Percentiles rank a stretch among this genome's conserved stretches.
These are phyloP conservation scores for Ophiostoma populinum DNA, from an alignment of 2,329 filamentous ascomycete genomes.

Conservation along the genomic window DNA sequence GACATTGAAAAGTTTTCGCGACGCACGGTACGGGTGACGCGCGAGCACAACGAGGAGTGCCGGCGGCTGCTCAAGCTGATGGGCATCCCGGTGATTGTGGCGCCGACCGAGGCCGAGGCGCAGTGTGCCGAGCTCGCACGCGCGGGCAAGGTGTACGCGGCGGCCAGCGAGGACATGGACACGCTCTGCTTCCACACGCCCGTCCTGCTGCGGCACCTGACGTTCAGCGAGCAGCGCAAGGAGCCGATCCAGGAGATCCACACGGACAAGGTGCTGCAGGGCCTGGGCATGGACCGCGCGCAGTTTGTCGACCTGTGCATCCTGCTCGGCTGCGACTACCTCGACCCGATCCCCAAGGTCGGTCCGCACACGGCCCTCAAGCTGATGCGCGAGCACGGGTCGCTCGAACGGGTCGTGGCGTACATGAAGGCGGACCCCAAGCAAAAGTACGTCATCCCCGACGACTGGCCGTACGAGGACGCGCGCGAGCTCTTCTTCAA, in stretches of 20 bases:
- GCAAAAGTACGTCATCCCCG: conserved; percentile 68
- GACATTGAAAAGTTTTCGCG: conserved; percentile 97
- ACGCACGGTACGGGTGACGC: conserved; percentile 83
- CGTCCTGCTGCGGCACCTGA: conserved; percentile 79
- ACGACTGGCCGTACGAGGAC: conserved; percentile 93
- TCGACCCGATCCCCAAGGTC: conserved; percentile 89
- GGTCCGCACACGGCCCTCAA: conserved; percentile 85
- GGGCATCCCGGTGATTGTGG: conserved; percentile 89
- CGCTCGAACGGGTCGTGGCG: conserved; percentile 74
- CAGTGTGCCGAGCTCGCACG: conserved; percentile 83
- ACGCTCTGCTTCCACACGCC: conserved; percentile 90
- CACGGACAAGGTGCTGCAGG: conserved; percentile 70
- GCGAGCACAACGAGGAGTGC: conserved; percentile 91
- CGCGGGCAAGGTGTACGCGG: conserved; percentile 89
- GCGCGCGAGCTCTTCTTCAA: conserved; percentile 83
- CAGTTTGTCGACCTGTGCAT: conserved; percentile 98
- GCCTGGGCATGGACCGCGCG: conserved; percentile 69
- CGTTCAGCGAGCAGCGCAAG: conserved; percentile 93
- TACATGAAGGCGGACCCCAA: conserved; percentile 59
- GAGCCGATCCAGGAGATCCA: conserved; percentile 95
- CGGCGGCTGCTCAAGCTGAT: conserved; percentile 81
- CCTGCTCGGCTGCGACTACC: conserved; percentile 90
- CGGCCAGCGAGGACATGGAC: conserved; percentile 97
- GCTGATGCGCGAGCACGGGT: conserved; percentile 81
- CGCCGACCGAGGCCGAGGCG: conserved; percentile 91